Evolutionary conservation across 1,139 yeast genomes (phyloP).

Genomic region (Meyerozyma sp.): DNA sequence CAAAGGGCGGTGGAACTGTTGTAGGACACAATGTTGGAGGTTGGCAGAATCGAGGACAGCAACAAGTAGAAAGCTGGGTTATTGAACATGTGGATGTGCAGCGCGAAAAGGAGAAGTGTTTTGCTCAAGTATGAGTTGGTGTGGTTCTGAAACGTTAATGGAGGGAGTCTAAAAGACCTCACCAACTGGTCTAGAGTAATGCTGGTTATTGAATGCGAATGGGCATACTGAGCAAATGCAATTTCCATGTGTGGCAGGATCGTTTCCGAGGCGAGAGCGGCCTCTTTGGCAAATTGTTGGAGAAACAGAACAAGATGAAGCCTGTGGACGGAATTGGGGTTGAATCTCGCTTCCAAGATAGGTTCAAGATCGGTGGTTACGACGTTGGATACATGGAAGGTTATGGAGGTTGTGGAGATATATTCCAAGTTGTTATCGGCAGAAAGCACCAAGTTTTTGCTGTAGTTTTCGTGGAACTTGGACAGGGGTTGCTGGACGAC

Average conservation of each 20-base stretch:
- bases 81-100: constrained; percentile 22
- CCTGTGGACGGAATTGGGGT: constrained; percentile 14
- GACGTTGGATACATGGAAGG: constrained; percentile 23
- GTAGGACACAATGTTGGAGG: constrained; percentile 18
- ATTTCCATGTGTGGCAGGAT: constrained; percentile 15
- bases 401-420: constrained; percentile 22
- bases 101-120: constrained; percentile 21
- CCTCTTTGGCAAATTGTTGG: constrained; percentile 14
- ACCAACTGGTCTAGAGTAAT: constrained; percentile 19
- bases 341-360: constrained; percentile 21
- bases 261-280: constrained; percentile 6
- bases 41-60: constrained; percentile 7
- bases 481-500: constrained; percentile 27
- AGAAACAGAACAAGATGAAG: constrained; percentile 14
- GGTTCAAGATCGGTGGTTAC: constrained; percentile 12
- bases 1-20: constrained; percentile 24
- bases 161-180: constrained; percentile 17
- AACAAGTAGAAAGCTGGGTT: constrained; percentile 20
- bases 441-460: constrained; percentile 29
- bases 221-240: constrained; percentile 21
- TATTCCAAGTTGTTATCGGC: constrained; percentile 21
- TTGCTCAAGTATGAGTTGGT: constrained; percentile 23
- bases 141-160: constrained; percentile 9
- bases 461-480: constrained; percentile 28
- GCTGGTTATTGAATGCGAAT: constrained; percentile 9